Percentiles rank a stretch among this genome's conserved stretches.
Evolutionary conservation across 208 protist genomes (phyloP).

Genomic region (Porcisia hertigi): DNA sequence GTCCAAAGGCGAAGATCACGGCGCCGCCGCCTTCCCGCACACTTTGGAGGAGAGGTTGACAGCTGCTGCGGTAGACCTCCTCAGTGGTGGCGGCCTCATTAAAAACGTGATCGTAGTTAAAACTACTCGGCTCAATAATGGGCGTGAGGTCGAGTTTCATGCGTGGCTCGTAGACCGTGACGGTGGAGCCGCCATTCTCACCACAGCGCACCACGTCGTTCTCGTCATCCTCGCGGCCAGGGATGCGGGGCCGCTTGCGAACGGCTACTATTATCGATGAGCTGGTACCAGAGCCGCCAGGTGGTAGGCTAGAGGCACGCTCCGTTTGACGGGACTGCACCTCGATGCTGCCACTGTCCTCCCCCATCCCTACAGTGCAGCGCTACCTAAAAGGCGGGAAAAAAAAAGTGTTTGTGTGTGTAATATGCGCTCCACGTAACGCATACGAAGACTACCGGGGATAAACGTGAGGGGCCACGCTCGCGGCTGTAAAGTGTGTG

Average conservation of each 20-base stretch:
- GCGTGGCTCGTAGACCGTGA: slow-evolving; percentile 81
- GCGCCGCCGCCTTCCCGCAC: slow-evolving; percentile 67
- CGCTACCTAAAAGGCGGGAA: neutral
- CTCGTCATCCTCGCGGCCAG: slow-evolving; percentile 51
- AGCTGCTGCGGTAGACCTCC: slow-evolving; percentile 69
- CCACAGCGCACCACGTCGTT: slow-evolving; percentile 81
- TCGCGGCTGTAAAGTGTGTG: too few species aligned
- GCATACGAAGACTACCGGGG: neutral
- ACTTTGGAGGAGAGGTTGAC: slow-evolving; percentile 62
- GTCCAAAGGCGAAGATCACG: slow-evolving; percentile 95
- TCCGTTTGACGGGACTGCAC: slow-evolving; percentile 11
- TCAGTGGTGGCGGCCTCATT: slow-evolving; percentile 60
- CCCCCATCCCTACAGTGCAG: slow-evolving; percentile 4
- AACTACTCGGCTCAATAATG: slow-evolving; percentile 86
- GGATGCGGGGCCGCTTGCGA: slow-evolving; percentile 79
- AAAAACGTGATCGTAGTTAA: slow-evolving; percentile 85
- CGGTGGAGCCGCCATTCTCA: slow-evolving; percentile 21
- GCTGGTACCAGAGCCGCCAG: neutral
- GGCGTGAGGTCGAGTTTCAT: slow-evolving; percentile 93
- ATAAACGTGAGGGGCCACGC: neutral
- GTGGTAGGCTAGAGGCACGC: slow-evolving; percentile 14
- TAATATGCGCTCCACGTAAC: neutral
- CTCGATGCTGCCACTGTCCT: slow-evolving; percentile 8
- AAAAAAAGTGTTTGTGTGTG: neutral
- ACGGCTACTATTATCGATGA: slow-evolving; percentile 78